phyloP scores from a whole-genome alignment of 73 alveolate species.

The Paramecium tetraurelia region DNA sequence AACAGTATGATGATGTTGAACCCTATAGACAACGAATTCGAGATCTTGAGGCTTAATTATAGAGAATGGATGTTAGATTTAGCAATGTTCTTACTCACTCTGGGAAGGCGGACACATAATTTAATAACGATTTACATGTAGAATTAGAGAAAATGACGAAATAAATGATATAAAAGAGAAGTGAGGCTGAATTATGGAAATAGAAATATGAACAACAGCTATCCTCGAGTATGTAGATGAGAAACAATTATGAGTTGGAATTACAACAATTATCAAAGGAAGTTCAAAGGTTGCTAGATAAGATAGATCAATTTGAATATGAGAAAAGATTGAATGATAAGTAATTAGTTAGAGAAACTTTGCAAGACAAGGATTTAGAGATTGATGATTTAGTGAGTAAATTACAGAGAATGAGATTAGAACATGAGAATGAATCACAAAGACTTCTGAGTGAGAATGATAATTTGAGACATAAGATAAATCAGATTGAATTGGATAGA shows the following conservation, averaged over 20 bases:
- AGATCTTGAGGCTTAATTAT: conserved; percentile 17
- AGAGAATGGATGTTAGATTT: conserved; percentile 43
- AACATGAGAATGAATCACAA: not conserved
- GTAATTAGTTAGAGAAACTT: not conserved
- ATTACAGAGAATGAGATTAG: not conserved
- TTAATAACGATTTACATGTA: not conserved
- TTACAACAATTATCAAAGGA: conserved; percentile 1
- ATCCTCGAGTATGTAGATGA: conserved; percentile 1
- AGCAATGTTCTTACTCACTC: not conserved
- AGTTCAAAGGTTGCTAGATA: not conserved
- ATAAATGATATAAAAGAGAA: not conserved
- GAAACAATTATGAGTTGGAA: conserved; percentile 36
- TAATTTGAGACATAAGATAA: conserved; percentile 28
- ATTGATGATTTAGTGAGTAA: not conserved
- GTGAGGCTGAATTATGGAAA: conserved; percentile 36
- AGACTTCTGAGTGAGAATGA: not conserved
- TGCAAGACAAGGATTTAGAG: not conserved
- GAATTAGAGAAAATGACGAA: conserved; percentile 12
- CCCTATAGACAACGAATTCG: not conserved
- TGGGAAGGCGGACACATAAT: not conserved
- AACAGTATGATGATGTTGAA: not conserved
- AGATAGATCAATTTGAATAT: conserved; percentile 33
- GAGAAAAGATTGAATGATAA: not conserved
- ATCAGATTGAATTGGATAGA: not conserved
- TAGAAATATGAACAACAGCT: conserved; percentile 19